Evolutionary conservation across 768 basidiomycete genomes (phyloP), one percentile per base, ranked within the genome.

Genomic region (Rhodocollybia butyracea): DNA sequence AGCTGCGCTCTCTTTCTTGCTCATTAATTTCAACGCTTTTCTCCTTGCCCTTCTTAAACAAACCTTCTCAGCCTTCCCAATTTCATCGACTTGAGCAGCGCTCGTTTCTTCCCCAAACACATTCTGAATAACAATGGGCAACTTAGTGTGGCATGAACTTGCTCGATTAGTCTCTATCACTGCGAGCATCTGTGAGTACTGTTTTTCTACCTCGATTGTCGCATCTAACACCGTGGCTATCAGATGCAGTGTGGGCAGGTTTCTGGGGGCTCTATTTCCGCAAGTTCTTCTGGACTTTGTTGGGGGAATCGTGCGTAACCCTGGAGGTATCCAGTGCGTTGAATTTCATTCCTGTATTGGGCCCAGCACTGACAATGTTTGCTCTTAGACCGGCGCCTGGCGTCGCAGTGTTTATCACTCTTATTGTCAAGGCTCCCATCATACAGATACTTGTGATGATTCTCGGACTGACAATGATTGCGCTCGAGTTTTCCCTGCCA

Each of bases 201-300:
- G 34, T 19, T 26, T 17, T 2, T 30, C 26, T 31, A 46, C 40
- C 22, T 31, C 29, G 36, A 36, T 32, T 11, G 41, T 22, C 27
- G 24, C 10, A 38, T 6, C 52, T 45, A 47, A 57, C 34, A 51
- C 34, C 31, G 22, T 39, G 43, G 51, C 59, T 63, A 59, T 51
- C 58, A 92, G 91, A 91, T 67, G 81, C 85, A 55, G 73, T 92
- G 11, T 92, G 90, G 91, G 86, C 89, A 13, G 76, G 81, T 30
- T 86, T 89, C 72, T 95, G 82, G 73, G 94, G 85, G 17, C 68
- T 94, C 13, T 74, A 88, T 62, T 94, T 84, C 73, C 89, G 92
- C 70, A 96, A 96, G 74, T 96, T 92, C 81, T 94, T 96, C 74
- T 96, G 91, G 94, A 96, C 74, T 92, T 96, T 66, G 73, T 93